Conservation (phyloP, 129 eudicot species). For the Deinandra increscens region DNA sequence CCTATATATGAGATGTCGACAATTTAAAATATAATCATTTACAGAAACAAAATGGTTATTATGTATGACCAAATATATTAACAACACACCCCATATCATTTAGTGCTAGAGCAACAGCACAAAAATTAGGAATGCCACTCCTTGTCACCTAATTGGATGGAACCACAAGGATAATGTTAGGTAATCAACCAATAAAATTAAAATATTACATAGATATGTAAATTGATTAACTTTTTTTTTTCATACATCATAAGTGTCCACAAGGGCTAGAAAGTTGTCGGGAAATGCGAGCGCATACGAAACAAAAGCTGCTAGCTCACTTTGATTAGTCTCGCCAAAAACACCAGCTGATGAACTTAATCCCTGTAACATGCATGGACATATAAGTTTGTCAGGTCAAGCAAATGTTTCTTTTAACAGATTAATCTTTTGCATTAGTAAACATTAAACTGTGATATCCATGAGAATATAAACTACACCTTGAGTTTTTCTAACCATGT, state of each 20-base stretch:
- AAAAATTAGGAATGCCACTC: slow-evolving; percentile 94
- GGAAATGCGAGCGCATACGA: slow-evolving; percentile 97
- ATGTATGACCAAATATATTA: slow-evolving; percentile 9
- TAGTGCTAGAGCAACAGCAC: slow-evolving; percentile 97
- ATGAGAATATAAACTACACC: slow-evolving; percentile 43
- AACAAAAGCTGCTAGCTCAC: slow-evolving; percentile 93
- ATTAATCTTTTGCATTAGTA: neutral
- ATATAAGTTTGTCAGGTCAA: slow-evolving; percentile 6
- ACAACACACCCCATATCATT: slow-evolving; percentile 78
- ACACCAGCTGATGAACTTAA: slow-evolving; percentile 53
- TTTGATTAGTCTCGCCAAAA: slow-evolving; percentile 89
- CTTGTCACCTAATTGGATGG: slow-evolving; percentile 63
- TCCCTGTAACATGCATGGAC: slow-evolving; percentile 41
- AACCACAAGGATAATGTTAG: slow-evolving; percentile 19
- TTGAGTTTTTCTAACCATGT: slow-evolving; percentile 83
- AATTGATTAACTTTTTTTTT: no score
- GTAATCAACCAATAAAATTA: slow-evolving; percentile 4
- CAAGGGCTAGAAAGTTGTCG: slow-evolving; percentile 80
- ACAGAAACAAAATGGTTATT: slow-evolving; percentile 5
- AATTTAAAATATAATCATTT: neutral
- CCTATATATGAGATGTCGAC: neutral
- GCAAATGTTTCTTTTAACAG: neutral
- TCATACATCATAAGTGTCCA: slow-evolving; percentile 97
- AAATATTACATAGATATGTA: neutral
- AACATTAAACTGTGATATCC: slow-evolving; percentile 6